A percentile compares a stretch with the other conserved stretches of the same genome.
Conservation (phyloP, 345 rosid genomes). For the Acer negundo region DNA sequence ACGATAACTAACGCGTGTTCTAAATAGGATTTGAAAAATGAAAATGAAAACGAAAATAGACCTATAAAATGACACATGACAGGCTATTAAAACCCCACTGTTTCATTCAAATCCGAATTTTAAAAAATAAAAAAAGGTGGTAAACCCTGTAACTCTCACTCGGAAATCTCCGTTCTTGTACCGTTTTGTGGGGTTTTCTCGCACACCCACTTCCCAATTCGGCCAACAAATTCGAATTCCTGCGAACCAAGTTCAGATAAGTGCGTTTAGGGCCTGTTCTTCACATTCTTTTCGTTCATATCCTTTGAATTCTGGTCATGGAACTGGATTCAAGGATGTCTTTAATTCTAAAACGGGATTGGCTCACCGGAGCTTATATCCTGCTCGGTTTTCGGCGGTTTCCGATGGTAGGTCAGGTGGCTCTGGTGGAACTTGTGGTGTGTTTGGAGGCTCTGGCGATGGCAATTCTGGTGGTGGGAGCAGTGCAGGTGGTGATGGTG, state of each 20-base stretch:
- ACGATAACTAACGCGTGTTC: too few species aligned
- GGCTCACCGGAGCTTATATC: conserved; percentile 29
- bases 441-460: conserved; percentile 61
- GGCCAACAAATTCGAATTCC: conserved; percentile 21
- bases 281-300: not conserved
- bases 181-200: conserved; percentile 35
- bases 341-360: conserved; percentile 32
- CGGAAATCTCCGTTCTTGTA: conserved; percentile 38
- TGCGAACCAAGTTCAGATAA: conserved; percentile 29
- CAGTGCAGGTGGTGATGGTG: conserved; percentile 34
- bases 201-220: conserved; percentile 25
- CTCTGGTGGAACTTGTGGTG: conserved; percentile 56
- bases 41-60: too few species aligned
- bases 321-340: conserved; percentile 23
- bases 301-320: conserved; percentile 31
- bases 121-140: conserved; percentile 26
- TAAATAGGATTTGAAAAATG: too few species aligned
- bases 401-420: conserved; percentile 49
- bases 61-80: too few species aligned
- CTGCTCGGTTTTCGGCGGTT: conserved; percentile 43
- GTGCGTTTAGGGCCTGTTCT: conserved; percentile 31
- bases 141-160: conserved; percentile 38
- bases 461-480: conserved; percentile 55
- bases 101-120: not conserved
- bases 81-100: not conserved